Conservation (phyloP, 805 yeast species). For the Yamadazyma kitorensis region DNA sequence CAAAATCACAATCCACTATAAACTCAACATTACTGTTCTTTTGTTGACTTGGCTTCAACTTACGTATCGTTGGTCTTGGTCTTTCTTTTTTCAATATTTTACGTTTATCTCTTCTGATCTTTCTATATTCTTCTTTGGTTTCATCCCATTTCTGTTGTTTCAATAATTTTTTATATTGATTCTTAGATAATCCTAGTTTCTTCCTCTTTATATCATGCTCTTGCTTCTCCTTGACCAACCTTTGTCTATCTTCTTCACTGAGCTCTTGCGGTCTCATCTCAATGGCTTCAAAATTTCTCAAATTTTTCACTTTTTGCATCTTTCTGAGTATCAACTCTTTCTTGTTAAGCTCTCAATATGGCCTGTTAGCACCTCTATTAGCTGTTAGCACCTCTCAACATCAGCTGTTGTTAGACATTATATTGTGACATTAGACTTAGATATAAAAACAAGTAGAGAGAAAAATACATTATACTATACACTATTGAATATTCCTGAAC, state of each 20-base stretch:
- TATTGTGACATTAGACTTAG: background rate
- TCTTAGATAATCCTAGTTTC: constrained; percentile 72
- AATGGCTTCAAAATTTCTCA: too few species aligned
- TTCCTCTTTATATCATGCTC: constrained; percentile 9
- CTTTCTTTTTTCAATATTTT: constrained; percentile 32
- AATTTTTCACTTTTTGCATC: too few species aligned
- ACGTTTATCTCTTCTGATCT: constrained; percentile 55
- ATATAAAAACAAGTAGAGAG: too few species aligned
- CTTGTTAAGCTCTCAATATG: too few species aligned
- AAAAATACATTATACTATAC: too few species aligned
- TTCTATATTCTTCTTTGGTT: constrained; percentile 58
- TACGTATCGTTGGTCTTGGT: too few species aligned
- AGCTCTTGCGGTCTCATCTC: constrained; percentile 8
- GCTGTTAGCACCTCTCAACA: background rate
- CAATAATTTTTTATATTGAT: constrained; percentile 76
- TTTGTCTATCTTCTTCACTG: constrained; percentile 9
- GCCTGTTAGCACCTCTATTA: too few species aligned
- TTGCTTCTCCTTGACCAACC: constrained; percentile 9
- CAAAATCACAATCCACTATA: constrained; percentile 88
- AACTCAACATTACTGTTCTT: constrained; percentile 48
- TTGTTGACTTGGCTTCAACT: constrained; percentile 46
- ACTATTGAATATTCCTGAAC: constrained; percentile 1
- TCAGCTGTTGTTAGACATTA: background rate
- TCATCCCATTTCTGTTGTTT: constrained; percentile 59
- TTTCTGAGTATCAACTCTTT: too few species aligned